These are phyloP conservation scores for Pyrenophora seminiperda DNA, from an alignment of 2,329 filamentous ascomycete species.

Conservation along the genomic window DNA sequence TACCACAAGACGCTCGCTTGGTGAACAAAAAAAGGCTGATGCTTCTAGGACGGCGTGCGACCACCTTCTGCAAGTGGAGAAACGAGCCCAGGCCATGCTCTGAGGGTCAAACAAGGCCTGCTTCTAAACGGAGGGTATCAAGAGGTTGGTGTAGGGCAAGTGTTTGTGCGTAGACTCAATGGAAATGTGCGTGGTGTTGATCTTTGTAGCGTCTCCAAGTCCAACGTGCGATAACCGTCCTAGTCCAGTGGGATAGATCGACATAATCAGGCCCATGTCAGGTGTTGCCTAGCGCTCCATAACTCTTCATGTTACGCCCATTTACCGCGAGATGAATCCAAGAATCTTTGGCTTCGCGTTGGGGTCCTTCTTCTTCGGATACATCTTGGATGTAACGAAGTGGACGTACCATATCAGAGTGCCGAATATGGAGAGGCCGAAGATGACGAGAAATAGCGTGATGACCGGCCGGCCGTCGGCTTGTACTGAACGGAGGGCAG, in stretches of 20 bases:
- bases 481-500: conserved; percentile 40
- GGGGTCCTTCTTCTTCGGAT: conserved; percentile 34
- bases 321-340: conserved; percentile 29
- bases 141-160: neutral
- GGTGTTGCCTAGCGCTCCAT: neutral
- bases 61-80: neutral
- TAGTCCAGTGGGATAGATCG: neutral
- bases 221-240: neutral
- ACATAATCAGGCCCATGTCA: neutral
- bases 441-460: conserved; percentile 78
- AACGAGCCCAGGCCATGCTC: neutral
- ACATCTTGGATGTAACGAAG: conserved; percentile 38
- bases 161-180: neutral
- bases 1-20: conserved; percentile 5
- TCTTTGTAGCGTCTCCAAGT: conserved; percentile 1
- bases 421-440: conserved; percentile 61
- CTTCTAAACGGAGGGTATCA: neutral
- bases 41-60: neutral
- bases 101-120: neutral
- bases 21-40: neutral
- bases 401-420: conserved; percentile 35
- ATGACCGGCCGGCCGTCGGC: conserved; percentile 79
- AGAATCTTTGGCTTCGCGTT: conserved; percentile 32
- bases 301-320: neutral
- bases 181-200: neutral